Conservation (phyloP, 768 basidiomycete genomes). For the Tremella mesenterica region DNA sequence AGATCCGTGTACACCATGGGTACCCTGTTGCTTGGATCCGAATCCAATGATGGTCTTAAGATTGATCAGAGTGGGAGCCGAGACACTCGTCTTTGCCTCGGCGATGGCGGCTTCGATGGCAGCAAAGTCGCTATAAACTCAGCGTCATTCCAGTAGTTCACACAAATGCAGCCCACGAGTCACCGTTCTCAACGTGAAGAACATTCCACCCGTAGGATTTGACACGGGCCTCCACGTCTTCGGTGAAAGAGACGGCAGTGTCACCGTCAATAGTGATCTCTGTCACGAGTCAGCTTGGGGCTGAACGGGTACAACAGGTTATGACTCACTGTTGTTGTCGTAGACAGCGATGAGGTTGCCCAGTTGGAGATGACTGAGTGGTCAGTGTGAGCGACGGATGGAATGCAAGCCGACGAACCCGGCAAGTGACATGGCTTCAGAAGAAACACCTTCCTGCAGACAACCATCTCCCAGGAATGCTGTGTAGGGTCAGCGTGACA, state of each 20-base stretch:
- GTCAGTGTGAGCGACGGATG: background rate
- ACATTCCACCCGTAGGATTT: slow-evolving; percentile 90
- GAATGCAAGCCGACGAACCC: slow-evolving; percentile 47
- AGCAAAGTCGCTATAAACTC: slow-evolving; percentile 56
- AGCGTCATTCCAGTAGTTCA: background rate
- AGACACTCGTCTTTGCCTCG: slow-evolving; percentile 63
- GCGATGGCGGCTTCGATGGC: slow-evolving; percentile 70
- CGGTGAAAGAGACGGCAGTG: slow-evolving; percentile 85
- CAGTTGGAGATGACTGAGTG: slow-evolving; percentile 65
- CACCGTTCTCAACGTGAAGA: slow-evolving; percentile 69
- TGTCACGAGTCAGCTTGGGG: background rate
- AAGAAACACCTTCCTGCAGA: slow-evolving; percentile 92
- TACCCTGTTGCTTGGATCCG: slow-evolving; percentile 86
- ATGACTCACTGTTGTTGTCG: slow-evolving; percentile 82
- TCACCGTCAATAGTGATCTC: slow-evolving; percentile 95
- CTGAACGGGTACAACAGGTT: background rate
- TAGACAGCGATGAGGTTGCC: slow-evolving; percentile 89
- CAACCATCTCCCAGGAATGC: slow-evolving; percentile 93
- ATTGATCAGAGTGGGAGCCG: slow-evolving; percentile 78
- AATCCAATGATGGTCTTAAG: slow-evolving; percentile 85
- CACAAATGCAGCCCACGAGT: slow-evolving; percentile 50
- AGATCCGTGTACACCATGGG: slow-evolving; percentile 87
- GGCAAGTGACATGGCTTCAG: slow-evolving; percentile 82
- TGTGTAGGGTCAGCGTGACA: slow-evolving; percentile 36
- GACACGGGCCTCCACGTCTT: slow-evolving; percentile 82